phyloP scores from a whole-genome alignment of 225 moss, liverwort and hornwort species.

The Thuidium tamariscinum region DNA sequence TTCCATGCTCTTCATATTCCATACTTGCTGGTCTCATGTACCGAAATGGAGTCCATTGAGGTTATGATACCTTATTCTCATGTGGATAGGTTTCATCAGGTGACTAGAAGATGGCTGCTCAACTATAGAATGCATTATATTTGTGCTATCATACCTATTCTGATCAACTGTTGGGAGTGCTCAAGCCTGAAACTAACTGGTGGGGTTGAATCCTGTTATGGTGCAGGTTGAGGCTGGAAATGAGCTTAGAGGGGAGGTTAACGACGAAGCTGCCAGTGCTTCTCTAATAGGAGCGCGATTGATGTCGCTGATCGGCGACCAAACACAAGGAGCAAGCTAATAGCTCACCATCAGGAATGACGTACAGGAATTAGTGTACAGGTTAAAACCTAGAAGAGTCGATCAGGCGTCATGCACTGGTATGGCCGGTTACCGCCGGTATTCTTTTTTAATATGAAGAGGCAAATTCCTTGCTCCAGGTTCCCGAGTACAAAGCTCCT shows the following conservation, averaged over 20 bases:
- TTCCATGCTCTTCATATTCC: background rate
- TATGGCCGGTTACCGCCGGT: background rate
- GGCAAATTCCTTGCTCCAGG: background rate
- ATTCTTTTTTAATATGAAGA: background rate
- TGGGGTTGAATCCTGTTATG: background rate
- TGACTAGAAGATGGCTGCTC: background rate
- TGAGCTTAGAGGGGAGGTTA: background rate
- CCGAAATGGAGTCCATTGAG: background rate
- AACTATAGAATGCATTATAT: background rate
- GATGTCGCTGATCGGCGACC: conserved; percentile 7
- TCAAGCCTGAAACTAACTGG: background rate
- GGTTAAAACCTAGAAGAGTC: background rate
- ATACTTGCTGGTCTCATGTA: background rate
- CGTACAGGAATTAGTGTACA: background rate
- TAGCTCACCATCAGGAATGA: background rate
- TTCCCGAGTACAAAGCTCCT: no score
- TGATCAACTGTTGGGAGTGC: background rate
- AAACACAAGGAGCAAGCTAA: background rate
- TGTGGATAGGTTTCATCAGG: background rate
- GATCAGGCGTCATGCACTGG: background rate
- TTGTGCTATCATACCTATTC: background rate
- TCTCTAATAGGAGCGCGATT: conserved; percentile 4
- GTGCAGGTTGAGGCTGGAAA: conserved; percentile 9
- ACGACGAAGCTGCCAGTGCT: background rate
- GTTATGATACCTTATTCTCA: background rate